Evolutionary conservation across 805 yeast species (phyloP).

Genomic region (Blastobotrys robertii): DNA sequence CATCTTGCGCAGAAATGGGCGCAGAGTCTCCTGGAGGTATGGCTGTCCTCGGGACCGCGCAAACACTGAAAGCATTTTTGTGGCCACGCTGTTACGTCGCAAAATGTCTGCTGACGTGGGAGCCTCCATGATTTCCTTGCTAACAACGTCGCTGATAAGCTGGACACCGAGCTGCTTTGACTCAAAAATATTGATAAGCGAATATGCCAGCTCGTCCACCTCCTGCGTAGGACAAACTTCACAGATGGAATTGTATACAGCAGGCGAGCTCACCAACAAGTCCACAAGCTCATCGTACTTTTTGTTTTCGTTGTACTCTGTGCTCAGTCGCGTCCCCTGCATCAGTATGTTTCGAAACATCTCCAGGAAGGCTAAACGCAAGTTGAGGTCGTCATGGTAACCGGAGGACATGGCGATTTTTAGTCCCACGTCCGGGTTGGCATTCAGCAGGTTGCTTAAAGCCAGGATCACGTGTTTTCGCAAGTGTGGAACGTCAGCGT

Average conservation of each 20-base stretch:
- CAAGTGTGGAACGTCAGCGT: slow-evolving; percentile 26
- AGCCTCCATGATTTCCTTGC: slow-evolving; percentile 52
- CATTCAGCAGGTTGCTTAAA: slow-evolving; percentile 56
- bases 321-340: slow-evolving; percentile 24
- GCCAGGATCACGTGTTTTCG: slow-evolving; percentile 56
- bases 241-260: slow-evolving; percentile 27
- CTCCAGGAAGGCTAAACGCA: slow-evolving; percentile 63
- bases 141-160: slow-evolving; percentile 45
- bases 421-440: slow-evolving; percentile 70
- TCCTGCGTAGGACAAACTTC: slow-evolving; percentile 57
- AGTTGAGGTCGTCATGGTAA: slow-evolving; percentile 53
- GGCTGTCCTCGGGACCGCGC: slow-evolving; percentile 58
- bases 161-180: slow-evolving; percentile 24
- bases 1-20: slow-evolving; percentile 48
- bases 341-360: slow-evolving; percentile 61
- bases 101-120: slow-evolving; percentile 61
- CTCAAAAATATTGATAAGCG: slow-evolving; percentile 48
- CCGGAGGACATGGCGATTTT: slow-evolving; percentile 71
- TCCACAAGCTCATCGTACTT: slow-evolving; percentile 17
- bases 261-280: neutral
- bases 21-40: slow-evolving; percentile 44
- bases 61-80: slow-evolving; percentile 61
- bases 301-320: slow-evolving; percentile 13
- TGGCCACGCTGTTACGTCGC: slow-evolving; percentile 74
- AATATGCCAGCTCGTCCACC: slow-evolving; percentile 59